A percentile compares a stretch with the other conserved stretches of the same genome.
These are phyloP conservation scores for Aspergillus bertholletiae DNA, from an alignment of 495 filamentous ascomycete species.

Conservation along the genomic window DNA sequence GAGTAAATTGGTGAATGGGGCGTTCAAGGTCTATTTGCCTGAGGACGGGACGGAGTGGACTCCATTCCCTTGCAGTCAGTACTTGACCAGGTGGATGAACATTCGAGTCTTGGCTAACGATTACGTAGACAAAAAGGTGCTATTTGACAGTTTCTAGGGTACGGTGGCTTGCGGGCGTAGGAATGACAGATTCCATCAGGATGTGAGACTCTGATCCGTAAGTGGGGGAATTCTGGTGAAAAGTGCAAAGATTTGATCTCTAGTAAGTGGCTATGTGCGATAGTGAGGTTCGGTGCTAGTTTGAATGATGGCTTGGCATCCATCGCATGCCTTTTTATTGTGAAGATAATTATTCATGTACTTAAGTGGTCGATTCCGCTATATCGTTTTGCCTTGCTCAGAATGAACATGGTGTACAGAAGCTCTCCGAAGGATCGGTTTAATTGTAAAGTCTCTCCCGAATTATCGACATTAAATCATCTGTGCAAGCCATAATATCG, in stretches of 20 bases:
- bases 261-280: no score
- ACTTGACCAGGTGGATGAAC: background rate
- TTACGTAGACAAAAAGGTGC: background rate
- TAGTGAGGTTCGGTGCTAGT: no score
- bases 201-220: background rate
- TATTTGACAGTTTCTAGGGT: background rate
- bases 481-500: no score
- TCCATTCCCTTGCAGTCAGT: conserved; percentile 49
- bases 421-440: no score
- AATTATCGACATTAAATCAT: no score
- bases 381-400: no score
- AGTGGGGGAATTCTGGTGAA: background rate
- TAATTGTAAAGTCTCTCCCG: no score
- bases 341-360: no score
- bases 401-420: no score
- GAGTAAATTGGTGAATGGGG: conserved; percentile 49
- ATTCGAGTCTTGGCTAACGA: background rate
- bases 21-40: conserved; percentile 55
- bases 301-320: no score
- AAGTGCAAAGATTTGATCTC: background rate
- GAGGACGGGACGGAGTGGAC: conserved; percentile 61
- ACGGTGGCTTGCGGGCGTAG: background rate
- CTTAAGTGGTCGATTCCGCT: no score
- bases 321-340: no score
- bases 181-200: background rate